Evolutionary conservation across 2,329 filamentous ascomycete genomes (phyloP).

Genomic region (Colletotrichum sp.): DNA sequence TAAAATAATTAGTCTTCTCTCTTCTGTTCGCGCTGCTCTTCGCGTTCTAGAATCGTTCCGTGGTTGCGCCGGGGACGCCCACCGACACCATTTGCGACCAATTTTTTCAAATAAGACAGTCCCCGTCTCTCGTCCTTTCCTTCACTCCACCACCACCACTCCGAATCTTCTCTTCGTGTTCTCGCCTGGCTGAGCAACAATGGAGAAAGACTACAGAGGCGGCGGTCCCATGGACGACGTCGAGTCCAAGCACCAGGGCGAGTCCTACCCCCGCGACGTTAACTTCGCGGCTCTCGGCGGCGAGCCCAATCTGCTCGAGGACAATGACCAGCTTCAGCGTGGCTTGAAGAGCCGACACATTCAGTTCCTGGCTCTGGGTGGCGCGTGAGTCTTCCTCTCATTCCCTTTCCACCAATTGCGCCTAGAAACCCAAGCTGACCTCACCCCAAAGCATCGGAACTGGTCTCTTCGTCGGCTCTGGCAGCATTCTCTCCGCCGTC

Average conservation of each 20-base stretch:
- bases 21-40: not conserved
- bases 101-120: not conserved
- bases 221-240: slow-evolving; percentile 17
- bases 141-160: not conserved
- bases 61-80: slow-evolving; percentile 13
- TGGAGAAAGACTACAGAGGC: slow-evolving; percentile 18
- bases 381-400: slow-evolving; percentile 36
- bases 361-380: slow-evolving; percentile 63
- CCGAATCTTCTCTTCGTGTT: not conserved
- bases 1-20: not conserved
- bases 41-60: slow-evolving; percentile 6
- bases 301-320: slow-evolving; percentile 37
- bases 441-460: slow-evolving; percentile 59
- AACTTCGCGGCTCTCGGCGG: slow-evolving; percentile 25
- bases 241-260: slow-evolving; percentile 27
- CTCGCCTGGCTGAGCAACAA: not conserved
- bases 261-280: slow-evolving; percentile 20
- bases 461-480: slow-evolving; percentile 68
- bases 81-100: not conserved
- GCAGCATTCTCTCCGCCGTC: slow-evolving; percentile 57
- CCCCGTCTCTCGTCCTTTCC: not conserved
- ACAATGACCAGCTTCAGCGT: slow-evolving; percentile 54
- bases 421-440: not conserved
- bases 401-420: not conserved
- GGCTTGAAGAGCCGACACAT: slow-evolving; percentile 66